These are phyloP conservation scores for Pseudonitzschia pungens DNA, from an alignment of 108 stramenopile species.

Conservation along the genomic window DNA sequence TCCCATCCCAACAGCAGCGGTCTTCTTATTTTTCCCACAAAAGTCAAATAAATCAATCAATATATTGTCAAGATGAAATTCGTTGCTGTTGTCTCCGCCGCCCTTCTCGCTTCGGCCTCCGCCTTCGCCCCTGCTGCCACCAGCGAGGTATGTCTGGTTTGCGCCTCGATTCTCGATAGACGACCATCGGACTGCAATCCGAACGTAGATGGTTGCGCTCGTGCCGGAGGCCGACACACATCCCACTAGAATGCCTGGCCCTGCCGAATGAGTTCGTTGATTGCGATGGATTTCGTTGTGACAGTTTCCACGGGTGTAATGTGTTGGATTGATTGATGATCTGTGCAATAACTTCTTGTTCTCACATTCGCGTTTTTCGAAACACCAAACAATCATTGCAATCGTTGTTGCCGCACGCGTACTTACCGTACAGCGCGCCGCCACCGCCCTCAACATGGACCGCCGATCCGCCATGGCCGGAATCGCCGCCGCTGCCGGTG, in stretches of 20 bases:
- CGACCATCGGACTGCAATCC: background rate
- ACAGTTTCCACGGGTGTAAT: too few relatives aligned
- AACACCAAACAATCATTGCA: too few relatives aligned
- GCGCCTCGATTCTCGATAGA: background rate
- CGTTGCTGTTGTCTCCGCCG: constrained; percentile 65
- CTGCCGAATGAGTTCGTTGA: too few relatives aligned
- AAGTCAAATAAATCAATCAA: constrained; percentile 9
- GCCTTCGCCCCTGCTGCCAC: constrained; percentile 69
- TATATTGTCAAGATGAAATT: constrained; percentile 71
- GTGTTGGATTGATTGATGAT: too few relatives aligned
- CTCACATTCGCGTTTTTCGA: too few relatives aligned
- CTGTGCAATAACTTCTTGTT: too few relatives aligned
- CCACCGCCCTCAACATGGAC: constrained; percentile 77
- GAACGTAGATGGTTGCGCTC: too few relatives aligned
- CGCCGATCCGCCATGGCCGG: constrained; percentile 85
- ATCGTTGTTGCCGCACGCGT: too few relatives aligned
- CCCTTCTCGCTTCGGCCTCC: constrained; percentile 67
- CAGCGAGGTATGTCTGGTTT: constrained; percentile 42
- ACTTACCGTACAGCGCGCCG: constrained; percentile 64
- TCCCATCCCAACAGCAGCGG: background rate
- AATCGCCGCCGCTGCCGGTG: constrained; percentile 70
- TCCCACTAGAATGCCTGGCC: too few relatives aligned
- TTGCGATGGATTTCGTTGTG: too few relatives aligned
- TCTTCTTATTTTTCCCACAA: constrained; percentile 3
- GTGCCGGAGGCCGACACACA: too few relatives aligned